These are phyloP conservation scores for Yamadazyma atlantica DNA, from an alignment of 1,139 yeast species.

Conservation along the genomic window DNA sequence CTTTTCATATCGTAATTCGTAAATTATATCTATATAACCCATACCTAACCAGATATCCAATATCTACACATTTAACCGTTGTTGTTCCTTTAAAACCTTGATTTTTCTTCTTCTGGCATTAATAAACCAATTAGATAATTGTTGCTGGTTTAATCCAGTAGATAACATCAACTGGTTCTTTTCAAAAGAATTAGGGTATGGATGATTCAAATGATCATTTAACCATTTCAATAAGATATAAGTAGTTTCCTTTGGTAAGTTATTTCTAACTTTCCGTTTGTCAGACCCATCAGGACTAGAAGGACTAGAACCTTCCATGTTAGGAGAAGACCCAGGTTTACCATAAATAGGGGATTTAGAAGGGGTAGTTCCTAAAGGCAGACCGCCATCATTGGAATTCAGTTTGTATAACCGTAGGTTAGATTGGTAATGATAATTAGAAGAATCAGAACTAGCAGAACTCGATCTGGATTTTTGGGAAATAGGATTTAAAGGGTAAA, in stretches of 20 bases:
- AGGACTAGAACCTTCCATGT: background rate
- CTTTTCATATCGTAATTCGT: background rate
- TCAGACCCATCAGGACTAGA: conserved; percentile 6
- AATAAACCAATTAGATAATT: conserved; percentile 94
- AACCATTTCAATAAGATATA: conserved; percentile 82
- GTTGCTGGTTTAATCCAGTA: conserved; percentile 90
- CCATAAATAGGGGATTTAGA: background rate
- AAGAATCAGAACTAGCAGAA: conserved; percentile 1
- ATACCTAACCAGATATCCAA: too few relatives aligned
- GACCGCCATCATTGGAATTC: conserved; percentile 2
- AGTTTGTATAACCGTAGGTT: conserved; percentile 3
- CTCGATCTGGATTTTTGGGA: background rate
- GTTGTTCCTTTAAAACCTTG: conserved; percentile 45
- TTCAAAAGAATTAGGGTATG: conserved; percentile 91
- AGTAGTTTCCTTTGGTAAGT: conserved; percentile 88
- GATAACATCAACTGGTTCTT: conserved; percentile 74
- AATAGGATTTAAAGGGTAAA: background rate
- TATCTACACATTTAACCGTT: conserved; percentile 22
- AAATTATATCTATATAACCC: too few relatives aligned
- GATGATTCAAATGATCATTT: conserved; percentile 80
- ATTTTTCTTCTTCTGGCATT: conserved; percentile 90
- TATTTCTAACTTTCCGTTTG: conserved; percentile 60
- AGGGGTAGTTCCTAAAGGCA: background rate
- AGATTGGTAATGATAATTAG: conserved; percentile 8
- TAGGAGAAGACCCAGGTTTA: background rate